A percentile compares a stretch with the other conserved stretches of the same genome.
Conservation (phyloP, 352 stramenopile species). For the Globisporangium perplexum region DNA sequence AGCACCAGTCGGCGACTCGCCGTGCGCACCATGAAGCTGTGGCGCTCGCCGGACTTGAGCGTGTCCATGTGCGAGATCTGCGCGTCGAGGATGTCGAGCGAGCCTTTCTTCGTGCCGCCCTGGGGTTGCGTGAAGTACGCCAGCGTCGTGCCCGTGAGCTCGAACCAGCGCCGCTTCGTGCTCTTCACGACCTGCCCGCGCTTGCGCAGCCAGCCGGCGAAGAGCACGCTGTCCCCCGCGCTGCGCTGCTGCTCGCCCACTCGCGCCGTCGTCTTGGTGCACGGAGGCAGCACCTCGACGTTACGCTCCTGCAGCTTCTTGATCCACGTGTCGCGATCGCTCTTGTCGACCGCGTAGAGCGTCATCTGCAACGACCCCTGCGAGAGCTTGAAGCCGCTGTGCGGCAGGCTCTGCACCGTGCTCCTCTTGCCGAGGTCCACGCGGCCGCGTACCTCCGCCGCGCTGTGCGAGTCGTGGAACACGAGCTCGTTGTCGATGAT, state of each 20-base stretch:
- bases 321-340: slow-evolving; percentile 82
- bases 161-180: slow-evolving; percentile 85
- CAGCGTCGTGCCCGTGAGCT: slow-evolving; percentile 61
- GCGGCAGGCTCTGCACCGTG: slow-evolving; percentile 53
- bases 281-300: slow-evolving; percentile 51
- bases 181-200: slow-evolving; percentile 80
- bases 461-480: slow-evolving; percentile 80
- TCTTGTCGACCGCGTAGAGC: slow-evolving; percentile 69
- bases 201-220: slow-evolving; percentile 81
- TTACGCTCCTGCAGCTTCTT: slow-evolving; percentile 69
- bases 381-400: slow-evolving; percentile 71
- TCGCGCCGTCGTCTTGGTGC: slow-evolving; percentile 40
- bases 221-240: slow-evolving; percentile 54
- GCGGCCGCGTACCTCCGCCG: slow-evolving; percentile 64
- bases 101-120: slow-evolving; percentile 65
- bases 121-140: slow-evolving; percentile 78
- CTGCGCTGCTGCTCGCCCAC: slow-evolving; percentile 51
- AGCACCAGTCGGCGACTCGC: slow-evolving; percentile 53
- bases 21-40: slow-evolving; percentile 76
- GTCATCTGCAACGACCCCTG: slow-evolving; percentile 77
- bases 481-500: slow-evolving; percentile 84
- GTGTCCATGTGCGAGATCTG: slow-evolving; percentile 62
- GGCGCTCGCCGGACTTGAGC: slow-evolving; percentile 73
- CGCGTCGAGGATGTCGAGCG: slow-evolving; percentile 52
- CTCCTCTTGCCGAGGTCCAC: slow-evolving; percentile 67